Conservation (phyloP, 306 rosid genomes). For the Corylus americana region DNA sequence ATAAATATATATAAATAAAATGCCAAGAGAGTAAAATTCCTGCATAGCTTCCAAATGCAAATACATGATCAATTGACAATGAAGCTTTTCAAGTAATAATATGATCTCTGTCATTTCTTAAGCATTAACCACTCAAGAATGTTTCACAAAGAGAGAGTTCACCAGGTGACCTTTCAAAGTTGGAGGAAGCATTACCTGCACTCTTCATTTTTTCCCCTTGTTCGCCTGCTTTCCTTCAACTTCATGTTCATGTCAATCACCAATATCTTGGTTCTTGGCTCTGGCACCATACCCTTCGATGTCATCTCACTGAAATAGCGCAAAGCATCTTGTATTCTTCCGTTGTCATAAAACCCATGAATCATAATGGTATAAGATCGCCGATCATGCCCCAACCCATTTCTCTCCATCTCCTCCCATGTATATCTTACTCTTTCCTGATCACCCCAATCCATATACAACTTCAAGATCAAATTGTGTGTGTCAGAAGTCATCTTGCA, state of each 20-base stretch:
- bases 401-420: conserved; percentile 69
- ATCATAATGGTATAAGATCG: conserved; percentile 73
- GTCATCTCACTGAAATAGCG: conserved; percentile 62
- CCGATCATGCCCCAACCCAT: conserved; percentile 61
- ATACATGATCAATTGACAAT: neutral
- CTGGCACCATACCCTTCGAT: conserved; percentile 63
- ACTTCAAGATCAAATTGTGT: conserved; percentile 64
- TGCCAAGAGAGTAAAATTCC: neutral
- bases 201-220: conserved; percentile 9
- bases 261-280: conserved; percentile 59
- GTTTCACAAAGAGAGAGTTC: neutral
- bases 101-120: neutral
- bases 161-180: neutral
- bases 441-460: conserved; percentile 70
- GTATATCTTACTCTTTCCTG: conserved; percentile 49
- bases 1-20: neutral
- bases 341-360: conserved; percentile 60
- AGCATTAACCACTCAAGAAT: neutral
- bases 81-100: neutral
- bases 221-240: conserved; percentile 29
- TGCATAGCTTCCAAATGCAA: neutral
- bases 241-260: conserved; percentile 34
- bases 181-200: conserved; percentile 8
- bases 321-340: conserved; percentile 52
- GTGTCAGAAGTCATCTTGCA: conserved; percentile 52